Percentiles rank a stretch among this genome's conserved stretches.
Evolutionary conservation across 2,329 filamentous ascomycete species (phyloP).

Genomic region (Myotisia sp.): DNA sequence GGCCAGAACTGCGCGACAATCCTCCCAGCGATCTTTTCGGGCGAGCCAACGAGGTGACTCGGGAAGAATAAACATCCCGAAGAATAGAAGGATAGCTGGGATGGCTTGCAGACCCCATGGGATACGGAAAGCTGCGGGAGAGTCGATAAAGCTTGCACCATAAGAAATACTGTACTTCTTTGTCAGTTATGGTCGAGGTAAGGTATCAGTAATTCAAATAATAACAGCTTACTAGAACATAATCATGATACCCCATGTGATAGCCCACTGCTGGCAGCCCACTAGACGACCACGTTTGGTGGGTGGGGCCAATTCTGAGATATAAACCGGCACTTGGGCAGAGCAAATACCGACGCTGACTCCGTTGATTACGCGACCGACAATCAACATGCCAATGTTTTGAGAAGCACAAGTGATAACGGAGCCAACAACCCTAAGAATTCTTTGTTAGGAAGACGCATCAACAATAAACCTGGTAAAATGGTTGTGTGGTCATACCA

Average conservation of each 20-base stretch:
- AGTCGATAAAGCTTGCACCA: conserved; percentile 46
- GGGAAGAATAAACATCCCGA: conserved; percentile 40
- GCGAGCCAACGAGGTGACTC: conserved; percentile 52
- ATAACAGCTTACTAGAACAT: conserved; percentile 49
- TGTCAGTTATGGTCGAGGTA: too few species aligned
- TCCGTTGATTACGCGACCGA: conserved; percentile 30
- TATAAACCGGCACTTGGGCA: conserved; percentile 30
- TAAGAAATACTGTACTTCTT: conserved; percentile 38
- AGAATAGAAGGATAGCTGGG: conserved; percentile 43
- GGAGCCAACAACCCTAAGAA: conserved; percentile 37
- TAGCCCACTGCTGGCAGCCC: conserved; percentile 30
- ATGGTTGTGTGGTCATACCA: conserved; percentile 24
- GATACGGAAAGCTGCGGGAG: conserved; percentile 44
- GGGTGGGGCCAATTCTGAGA: conserved; percentile 27
- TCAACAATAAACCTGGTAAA: too few species aligned
- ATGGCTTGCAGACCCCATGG: conserved; percentile 53
- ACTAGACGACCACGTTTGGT: conserved; percentile 31
- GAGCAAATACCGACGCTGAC: conserved; percentile 30
- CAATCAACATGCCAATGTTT: conserved; percentile 46
- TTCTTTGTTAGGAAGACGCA: background rate
- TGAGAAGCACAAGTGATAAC: conserved; percentile 50
- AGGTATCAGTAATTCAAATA: too few species aligned
- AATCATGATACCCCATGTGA: conserved; percentile 33
- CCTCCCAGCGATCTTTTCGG: conserved; percentile 47
- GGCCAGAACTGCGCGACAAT: conserved; percentile 34